Conservation (phyloP, 2,329 filamentous ascomycete species). For the Fusarium longipes region DNA sequence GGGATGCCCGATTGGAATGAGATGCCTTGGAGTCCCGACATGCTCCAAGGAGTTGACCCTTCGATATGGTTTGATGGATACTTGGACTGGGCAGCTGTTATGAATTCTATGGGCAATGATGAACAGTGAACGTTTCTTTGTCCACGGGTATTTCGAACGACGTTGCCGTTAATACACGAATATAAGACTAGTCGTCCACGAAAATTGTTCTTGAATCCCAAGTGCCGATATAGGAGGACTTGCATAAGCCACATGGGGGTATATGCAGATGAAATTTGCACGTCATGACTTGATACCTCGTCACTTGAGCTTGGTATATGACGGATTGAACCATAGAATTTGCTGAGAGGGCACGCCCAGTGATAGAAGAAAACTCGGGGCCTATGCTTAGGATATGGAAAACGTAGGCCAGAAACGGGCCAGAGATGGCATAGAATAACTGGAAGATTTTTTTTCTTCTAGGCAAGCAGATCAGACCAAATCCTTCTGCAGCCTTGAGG, state of each 20-base stretch:
- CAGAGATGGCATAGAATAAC: too few relatives aligned
- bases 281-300: background rate
- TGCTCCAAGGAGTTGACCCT: constrained; percentile 51
- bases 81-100: constrained; percentile 50
- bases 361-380: too few relatives aligned
- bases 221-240: background rate
- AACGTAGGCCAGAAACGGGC: too few relatives aligned
- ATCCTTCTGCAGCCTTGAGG: too few relatives aligned
- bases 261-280: background rate
- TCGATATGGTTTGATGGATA: constrained; percentile 52
- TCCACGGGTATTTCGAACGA: too few relatives aligned
- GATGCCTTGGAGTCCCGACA: constrained; percentile 48
- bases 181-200: background rate
- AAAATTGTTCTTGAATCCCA: background rate
- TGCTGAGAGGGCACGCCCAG: background rate
- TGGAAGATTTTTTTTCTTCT: too few relatives aligned
- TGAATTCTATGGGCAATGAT: constrained; percentile 48
- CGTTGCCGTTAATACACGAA: background rate
- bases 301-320: background rate
- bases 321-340: background rate
- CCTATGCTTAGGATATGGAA: too few relatives aligned
- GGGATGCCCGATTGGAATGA: constrained; percentile 44
- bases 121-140: constrained; percentile 29
- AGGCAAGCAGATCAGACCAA: too few relatives aligned
- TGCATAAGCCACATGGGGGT: background rate